Evolutionary conservation across 1,139 yeast genomes (phyloP).

Genomic region (Hyphopichia burtonii): DNA sequence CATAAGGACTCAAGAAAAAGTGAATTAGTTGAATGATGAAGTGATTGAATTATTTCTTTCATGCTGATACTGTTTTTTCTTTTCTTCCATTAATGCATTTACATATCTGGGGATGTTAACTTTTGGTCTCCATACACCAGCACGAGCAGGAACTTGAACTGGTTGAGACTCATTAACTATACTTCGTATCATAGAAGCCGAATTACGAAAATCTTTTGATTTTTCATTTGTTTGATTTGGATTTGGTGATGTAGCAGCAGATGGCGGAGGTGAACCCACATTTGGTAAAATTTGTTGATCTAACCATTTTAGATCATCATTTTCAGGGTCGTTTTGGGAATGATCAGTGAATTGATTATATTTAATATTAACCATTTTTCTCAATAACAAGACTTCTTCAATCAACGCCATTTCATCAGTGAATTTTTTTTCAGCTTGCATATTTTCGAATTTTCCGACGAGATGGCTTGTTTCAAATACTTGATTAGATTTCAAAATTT

Average conservation of each 20-base stretch:
- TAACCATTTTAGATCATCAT: constrained; percentile 20
- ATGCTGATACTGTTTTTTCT: constrained; percentile 6
- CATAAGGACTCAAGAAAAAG: too few relatives aligned
- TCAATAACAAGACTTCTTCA: constrained; percentile 36
- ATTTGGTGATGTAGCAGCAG: neutral
- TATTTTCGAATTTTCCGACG: constrained; percentile 17
- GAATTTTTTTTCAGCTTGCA: constrained; percentile 34
- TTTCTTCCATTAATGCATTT: constrained; percentile 13
- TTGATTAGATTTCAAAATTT: constrained; percentile 15
- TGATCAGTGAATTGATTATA: constrained; percentile 4
- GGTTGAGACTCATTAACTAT: constrained; percentile 13
- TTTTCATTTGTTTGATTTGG: neutral
- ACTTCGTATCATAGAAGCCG: constrained; percentile 14
- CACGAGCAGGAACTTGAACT: constrained; percentile 4
- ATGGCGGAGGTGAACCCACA: neutral
- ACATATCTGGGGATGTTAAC: constrained; percentile 18
- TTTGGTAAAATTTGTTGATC: constrained; percentile 8
- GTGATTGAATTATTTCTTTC: constrained; percentile 1
- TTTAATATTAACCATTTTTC: constrained; percentile 20
- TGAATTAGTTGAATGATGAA: constrained; percentile 2
- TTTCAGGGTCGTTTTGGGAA: constrained; percentile 5
- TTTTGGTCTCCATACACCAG: constrained; percentile 20
- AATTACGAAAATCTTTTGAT: constrained; percentile 8
- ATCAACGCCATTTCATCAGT: constrained; percentile 29
- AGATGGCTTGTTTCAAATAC: constrained; percentile 14